Percentiles rank a stretch among this genome's conserved stretches.
phyloP scores from a whole-genome alignment of 1,139 yeast genomes.

The Candida labiduridarum region DNA sequence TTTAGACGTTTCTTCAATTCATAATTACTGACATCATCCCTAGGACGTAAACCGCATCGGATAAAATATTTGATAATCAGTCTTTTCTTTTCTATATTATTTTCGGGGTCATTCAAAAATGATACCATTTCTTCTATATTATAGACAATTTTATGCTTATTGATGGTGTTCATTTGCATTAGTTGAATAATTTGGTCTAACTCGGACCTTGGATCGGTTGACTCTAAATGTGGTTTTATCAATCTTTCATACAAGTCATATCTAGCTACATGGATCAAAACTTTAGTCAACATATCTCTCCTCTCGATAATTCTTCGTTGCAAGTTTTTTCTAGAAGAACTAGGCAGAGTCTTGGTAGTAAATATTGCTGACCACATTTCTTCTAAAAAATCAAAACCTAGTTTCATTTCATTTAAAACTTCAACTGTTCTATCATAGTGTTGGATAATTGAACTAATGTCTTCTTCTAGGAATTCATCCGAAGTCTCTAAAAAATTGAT shows the following conservation, averaged over 20 bases:
- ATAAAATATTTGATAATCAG: slow-evolving; percentile 5
- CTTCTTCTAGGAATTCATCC: slow-evolving; percentile 12
- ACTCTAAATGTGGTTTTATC: slow-evolving; percentile 9
- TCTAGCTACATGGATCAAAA: slow-evolving; percentile 7
- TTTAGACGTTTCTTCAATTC: background rate
- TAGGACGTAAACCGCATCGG: background rate
- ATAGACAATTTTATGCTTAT: background rate
- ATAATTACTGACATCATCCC: background rate
- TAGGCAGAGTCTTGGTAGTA: background rate
- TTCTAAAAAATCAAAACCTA: slow-evolving; percentile 9
- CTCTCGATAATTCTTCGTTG: slow-evolving; percentile 2
- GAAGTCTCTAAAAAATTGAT: slow-evolving; percentile 12
- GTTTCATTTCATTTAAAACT: slow-evolving; percentile 9
- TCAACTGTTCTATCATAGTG: slow-evolving; percentile 9
- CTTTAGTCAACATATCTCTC: slow-evolving; percentile 4
- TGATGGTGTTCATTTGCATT: background rate
- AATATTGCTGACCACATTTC: slow-evolving; percentile 10
- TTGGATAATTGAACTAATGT: slow-evolving; percentile 15
- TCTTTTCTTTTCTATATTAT: slow-evolving; percentile 1
- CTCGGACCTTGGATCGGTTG: background rate
- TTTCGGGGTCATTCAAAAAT: background rate
- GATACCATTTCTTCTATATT: background rate
- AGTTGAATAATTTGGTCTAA: slow-evolving; percentile 3
- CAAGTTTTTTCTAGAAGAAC: background rate
- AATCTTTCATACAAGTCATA: slow-evolving; percentile 5